Base-by-base conservation (phyloP, 2,329 filamentous ascomycete species). In the Metarhizium anisopliae region DNA sequence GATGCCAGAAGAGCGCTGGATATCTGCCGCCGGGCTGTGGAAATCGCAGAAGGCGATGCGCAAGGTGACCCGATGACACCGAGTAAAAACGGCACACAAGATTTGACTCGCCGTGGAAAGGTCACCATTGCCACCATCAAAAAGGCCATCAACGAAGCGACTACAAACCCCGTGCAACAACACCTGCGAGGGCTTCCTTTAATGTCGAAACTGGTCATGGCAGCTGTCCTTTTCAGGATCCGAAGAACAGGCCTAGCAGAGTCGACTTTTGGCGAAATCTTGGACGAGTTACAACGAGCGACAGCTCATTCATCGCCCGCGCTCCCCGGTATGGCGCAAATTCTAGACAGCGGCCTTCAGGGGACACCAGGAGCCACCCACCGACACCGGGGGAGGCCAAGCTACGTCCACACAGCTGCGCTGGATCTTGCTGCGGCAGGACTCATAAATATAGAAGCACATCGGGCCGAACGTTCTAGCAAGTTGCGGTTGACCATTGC, bases 91-190 rank as follows among this genome's bases (percentile, higher is more conserved):
- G 63, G 67, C 25, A 54, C 59, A 49, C 64, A 67, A 50, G 64
- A 66, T 52, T 56, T 58, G 38, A 53, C 62, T 13, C 64, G 63
- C n/a, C 63, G 64, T 11, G 66, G 72, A 56, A 81, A 86, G 53
- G 94, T 99, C 45, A 96, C 91, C 1, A 96, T 97, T 65, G 85
- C 88, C 53, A 96, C 90, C 4, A 88, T 97, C 69, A 95, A 95
- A 70, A 85, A 89, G 66, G 94, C 94, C 40, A 97, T 99, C 70
- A 89, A 89, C 64, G 94, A 99, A 74, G 92, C 93, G 5, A 97
- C 93, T 0, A 91, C 89, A 4, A 96, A 90, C 56, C 94, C 94
- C 2, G 77, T 96, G 56, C 93, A 96, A 67, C 90, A 94, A 68
- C 91, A 91, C 66, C 80, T 99, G 40, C 87, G 90, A 52, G 82